Evolutionary conservation across 371 early-diverging fungal genomes (phyloP), one percentile per base, ranked within the genome.

Genomic region (Mortierella sp.): DNA sequence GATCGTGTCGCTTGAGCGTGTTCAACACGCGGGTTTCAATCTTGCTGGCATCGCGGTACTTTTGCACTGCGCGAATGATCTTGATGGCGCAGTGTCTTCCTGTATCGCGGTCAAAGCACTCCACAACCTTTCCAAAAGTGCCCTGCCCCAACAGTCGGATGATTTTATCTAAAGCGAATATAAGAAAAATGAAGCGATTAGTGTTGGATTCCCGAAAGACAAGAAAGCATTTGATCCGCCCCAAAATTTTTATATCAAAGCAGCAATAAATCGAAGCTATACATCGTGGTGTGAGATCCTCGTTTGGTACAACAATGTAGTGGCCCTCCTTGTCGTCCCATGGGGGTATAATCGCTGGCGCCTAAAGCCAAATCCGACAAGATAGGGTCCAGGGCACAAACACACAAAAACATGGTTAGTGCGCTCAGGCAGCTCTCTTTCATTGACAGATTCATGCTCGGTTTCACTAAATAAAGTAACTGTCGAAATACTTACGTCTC

Each of bases 51-150:
- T 97, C 97, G 37, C 92, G 88, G 83, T 97, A 98, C 81, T 98
- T 98, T 68, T 89, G 94, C 44, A 97, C 86, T 6, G 97, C 92
- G 34, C 96, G 90, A 53, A 97, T 94, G 42, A 98, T 92, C 82
- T 98, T 98, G 70, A 98, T 84, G 12, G 92, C 83, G 65, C 87
- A 87, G 57, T 84, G 82, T 17, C 80, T 79, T 14, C 88, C 79
- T 27, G 81, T 82, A 5, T 81, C 79, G 21, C 84, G 78, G 72
- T 97, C 98, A 52, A 80, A 89, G 62, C 95, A 95, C 72, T 95
- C 91, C 26, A 95, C 93, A 14, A 98, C 99, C 75, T 94, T 95
- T 56, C 99, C 99, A 86, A 97, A 98, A 0, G 99, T 98, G 15
- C 99, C 99, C 82, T 97, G 97, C 3, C 99, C 99, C 7, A 98